Evolutionary conservation across 2,329 filamentous ascomycete genomes (phyloP), one percentile per base, ranked within the genome.

Genomic region (Huntiella decipiens): DNA sequence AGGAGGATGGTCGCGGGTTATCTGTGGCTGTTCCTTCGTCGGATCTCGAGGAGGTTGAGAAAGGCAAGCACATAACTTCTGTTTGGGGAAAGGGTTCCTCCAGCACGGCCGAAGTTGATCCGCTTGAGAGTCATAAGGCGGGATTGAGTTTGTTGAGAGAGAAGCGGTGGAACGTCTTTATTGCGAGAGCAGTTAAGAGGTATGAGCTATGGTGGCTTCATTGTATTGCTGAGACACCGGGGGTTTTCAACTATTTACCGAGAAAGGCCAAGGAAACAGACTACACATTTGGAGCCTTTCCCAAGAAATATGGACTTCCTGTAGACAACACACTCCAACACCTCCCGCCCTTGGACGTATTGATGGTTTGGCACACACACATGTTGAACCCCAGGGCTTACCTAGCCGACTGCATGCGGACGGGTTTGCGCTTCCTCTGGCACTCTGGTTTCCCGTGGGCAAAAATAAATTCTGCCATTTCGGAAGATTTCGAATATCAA

Each of bases 311-410:
- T 6, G 11, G 16, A 16, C 15, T 35, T 15, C 22, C 8, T 2
- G 16, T 17, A 52, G 32, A 33, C 60, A 35, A 12, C 44, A 41
- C 36, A 4, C 15, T 28, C 12, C 31, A 51, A 3, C n/a, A 33
- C 5, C 5, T 28, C 50, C 36, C 32, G 37, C 53, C 19, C 33
- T 33, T 58, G 67, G 82, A 87, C 60, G 73, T 87, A 1, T 60
- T 86, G 15, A 82, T 87, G 78, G 76, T 87, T 0, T 82, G 79
- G 77, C 82, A 88, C 58, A 65, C 79, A 0, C 82, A 83, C 55
- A 79, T 83, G 73, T 70, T 88, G 3, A 87, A 86, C 53, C 82
- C 82, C 0, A 66, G 78, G 36, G 65, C 64, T n/a, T 87, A 77
- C 55, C 68, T 85, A 3, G 80, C 87, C 54, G 82, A 88, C 56